phyloP scores from a whole-genome alignment of 2,329 filamentous ascomycete species.

The Xylariaceae sp. region DNA sequence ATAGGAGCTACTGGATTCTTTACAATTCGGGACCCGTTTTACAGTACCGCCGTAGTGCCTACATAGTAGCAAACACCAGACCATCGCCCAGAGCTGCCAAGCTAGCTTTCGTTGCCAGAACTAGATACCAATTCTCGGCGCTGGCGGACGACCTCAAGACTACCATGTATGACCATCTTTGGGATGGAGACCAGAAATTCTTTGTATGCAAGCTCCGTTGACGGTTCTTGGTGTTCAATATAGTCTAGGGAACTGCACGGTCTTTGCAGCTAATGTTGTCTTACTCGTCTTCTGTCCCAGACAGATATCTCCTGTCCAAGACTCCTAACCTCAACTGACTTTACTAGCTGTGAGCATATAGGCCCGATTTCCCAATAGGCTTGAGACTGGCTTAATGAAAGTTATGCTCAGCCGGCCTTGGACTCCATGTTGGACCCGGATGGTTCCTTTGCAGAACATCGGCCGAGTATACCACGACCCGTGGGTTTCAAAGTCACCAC shows the following conservation, averaged over 20 bases:
- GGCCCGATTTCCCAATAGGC: slow-evolving; percentile 39
- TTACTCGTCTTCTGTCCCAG: background rate
- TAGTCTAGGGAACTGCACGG: background rate
- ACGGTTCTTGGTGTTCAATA: background rate
- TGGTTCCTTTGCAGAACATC: slow-evolving; percentile 35
- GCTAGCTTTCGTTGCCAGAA: slow-evolving; percentile 28
- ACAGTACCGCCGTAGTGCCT: slow-evolving; percentile 24
- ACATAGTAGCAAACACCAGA: slow-evolving; percentile 39
- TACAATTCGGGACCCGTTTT: too few relatives aligned
- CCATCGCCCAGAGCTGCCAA: slow-evolving; percentile 35
- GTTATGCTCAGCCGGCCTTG: slow-evolving; percentile 28
- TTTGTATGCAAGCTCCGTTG: slow-evolving; percentile 27
- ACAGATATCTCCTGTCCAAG: slow-evolving; percentile 30
- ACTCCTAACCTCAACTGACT: slow-evolving; percentile 32
- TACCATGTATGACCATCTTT: slow-evolving; percentile 33
- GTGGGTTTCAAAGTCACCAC: slow-evolving; percentile 35
- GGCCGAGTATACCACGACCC: slow-evolving; percentile 37
- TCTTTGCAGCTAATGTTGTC: slow-evolving; percentile 2
- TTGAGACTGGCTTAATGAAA: slow-evolving; percentile 34
- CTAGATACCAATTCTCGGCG: slow-evolving; percentile 29
- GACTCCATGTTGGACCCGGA: slow-evolving; percentile 32
- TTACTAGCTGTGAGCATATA: slow-evolving; percentile 36
- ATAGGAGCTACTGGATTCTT: too few relatives aligned
- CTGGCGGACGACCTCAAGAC: slow-evolving; percentile 32
- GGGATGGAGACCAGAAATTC: slow-evolving; percentile 34